These are phyloP conservation scores for Zymoseptoria crescenta DNA, from an alignment of 2,329 filamentous ascomycete genomes.

Conservation along the genomic window DNA sequence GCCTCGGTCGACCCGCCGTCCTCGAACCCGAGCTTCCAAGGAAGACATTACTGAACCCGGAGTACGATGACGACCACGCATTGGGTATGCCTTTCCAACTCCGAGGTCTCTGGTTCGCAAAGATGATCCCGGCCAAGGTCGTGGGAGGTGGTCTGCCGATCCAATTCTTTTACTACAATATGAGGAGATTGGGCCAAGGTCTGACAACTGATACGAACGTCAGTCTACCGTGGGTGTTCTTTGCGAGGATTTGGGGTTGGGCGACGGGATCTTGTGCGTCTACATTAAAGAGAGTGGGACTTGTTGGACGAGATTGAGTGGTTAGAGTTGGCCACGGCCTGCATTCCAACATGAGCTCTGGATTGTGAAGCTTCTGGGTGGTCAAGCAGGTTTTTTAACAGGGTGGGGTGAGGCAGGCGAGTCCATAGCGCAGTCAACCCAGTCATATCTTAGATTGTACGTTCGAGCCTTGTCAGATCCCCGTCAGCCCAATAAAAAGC, in stretches of 20 bases:
- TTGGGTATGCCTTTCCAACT: conserved; percentile 26
- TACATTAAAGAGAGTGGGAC: background rate
- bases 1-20: conserved; percentile 41
- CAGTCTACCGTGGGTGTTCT: conserved; percentile 24
- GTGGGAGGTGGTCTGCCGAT: conserved; percentile 27
- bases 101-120: conserved; percentile 27
- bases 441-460: no score
- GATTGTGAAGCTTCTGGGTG: no score
- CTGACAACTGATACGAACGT: conserved; percentile 25
- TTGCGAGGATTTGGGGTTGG: conserved; percentile 7
- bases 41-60: conserved; percentile 30
- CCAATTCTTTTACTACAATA: conserved; percentile 32
- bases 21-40: conserved; percentile 38
- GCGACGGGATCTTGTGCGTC: background rate
- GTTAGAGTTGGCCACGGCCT: background rate
- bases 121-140: conserved; percentile 27
- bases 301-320: background rate
- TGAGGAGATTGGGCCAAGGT: conserved; percentile 26
- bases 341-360: background rate
- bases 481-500: no score
- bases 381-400: no score
- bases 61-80: conserved; percentile 20
- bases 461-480: no score
- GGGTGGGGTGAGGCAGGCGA: no score
- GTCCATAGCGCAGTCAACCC: no score